phyloP scores from a whole-genome alignment of 2,329 filamentous ascomycete genomes.

The Colletotrichum destructivum region DNA sequence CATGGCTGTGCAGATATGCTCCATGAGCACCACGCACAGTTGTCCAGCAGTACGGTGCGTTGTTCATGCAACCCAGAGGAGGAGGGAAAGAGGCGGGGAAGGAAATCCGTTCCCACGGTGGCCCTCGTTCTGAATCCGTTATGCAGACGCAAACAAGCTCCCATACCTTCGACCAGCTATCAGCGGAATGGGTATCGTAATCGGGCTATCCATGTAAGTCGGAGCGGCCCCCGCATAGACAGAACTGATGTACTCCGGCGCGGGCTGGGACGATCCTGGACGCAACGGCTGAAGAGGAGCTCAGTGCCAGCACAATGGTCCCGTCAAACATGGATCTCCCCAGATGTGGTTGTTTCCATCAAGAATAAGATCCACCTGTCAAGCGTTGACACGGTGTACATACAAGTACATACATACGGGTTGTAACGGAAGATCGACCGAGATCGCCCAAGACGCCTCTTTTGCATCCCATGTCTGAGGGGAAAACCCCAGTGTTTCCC shows the following conservation, averaged over 20 bases:
- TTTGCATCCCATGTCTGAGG: slow-evolving; percentile 23
- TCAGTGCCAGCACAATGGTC: slow-evolving; percentile 11
- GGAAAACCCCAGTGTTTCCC: slow-evolving; percentile 15
- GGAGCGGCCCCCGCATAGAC: slow-evolving; percentile 17
- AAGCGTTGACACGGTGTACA: slow-evolving; percentile 7
- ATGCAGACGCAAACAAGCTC: slow-evolving; percentile 3
- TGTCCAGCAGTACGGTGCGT: slow-evolving; percentile 3
- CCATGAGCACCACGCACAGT: slow-evolving; percentile 5
- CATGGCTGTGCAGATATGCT: slow-evolving; percentile 28
- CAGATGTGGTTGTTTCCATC: background rate
- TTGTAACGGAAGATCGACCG: no score
- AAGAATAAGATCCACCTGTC: background rate
- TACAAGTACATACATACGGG: no score
- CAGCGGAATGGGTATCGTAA: background rate
- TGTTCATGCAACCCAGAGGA: slow-evolving; percentile 28
- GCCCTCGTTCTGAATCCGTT: background rate
- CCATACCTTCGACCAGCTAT: slow-evolving; percentile 11
- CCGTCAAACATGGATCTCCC: slow-evolving; percentile 21
- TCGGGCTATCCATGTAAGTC: slow-evolving; percentile 11
- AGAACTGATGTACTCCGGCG: slow-evolving; percentile 26
- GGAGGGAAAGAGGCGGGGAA: background rate
- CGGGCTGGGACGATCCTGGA: slow-evolving; percentile 29
- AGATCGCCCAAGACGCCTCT: background rate
- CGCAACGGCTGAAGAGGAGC: slow-evolving; percentile 13
- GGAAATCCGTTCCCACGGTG: background rate